Conservation (phyloP, 108 stramenopile species). For the Skeletonema costatum region DNA sequence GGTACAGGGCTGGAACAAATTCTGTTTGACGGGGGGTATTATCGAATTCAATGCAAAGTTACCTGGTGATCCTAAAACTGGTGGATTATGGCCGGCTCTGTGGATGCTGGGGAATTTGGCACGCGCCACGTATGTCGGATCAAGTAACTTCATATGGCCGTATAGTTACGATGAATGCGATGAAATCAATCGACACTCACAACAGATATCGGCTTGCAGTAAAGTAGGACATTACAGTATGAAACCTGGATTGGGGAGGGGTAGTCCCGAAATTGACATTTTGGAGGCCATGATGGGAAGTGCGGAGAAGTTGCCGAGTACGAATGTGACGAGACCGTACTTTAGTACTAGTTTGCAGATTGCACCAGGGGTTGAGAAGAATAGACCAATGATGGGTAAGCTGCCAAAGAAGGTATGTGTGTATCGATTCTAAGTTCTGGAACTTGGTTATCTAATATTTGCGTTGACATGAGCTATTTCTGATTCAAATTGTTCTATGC, state of each 20-base stretch:
- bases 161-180: slow-evolving; percentile 88
- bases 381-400: slow-evolving; percentile 60
- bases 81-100: slow-evolving; percentile 91
- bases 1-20: slow-evolving; percentile 94
- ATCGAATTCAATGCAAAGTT: slow-evolving; percentile 85
- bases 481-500: not conserved
- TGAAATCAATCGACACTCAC: slow-evolving; percentile 57
- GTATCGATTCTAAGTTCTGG: not conserved
- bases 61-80: slow-evolving; percentile 71
- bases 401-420: slow-evolving; percentile 36
- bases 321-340: slow-evolving; percentile 81
- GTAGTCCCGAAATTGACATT: slow-evolving; percentile 91
- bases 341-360: slow-evolving; percentile 84
- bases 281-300: slow-evolving; percentile 91
- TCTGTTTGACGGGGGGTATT: slow-evolving; percentile 90
- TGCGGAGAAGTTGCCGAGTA: slow-evolving; percentile 61
- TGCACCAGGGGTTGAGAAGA: slow-evolving; percentile 48
- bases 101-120: slow-evolving; percentile 93
- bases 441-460: not conserved
- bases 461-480: not conserved
- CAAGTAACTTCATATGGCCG: slow-evolving; percentile 91
- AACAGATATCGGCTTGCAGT: slow-evolving; percentile 82
- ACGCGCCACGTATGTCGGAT: slow-evolving; percentile 88
- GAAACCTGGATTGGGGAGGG: slow-evolving; percentile 69
- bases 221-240: slow-evolving; percentile 84